Conservation (phyloP, 768 basidiomycete species). For the Phylloporus sp. region DNA sequence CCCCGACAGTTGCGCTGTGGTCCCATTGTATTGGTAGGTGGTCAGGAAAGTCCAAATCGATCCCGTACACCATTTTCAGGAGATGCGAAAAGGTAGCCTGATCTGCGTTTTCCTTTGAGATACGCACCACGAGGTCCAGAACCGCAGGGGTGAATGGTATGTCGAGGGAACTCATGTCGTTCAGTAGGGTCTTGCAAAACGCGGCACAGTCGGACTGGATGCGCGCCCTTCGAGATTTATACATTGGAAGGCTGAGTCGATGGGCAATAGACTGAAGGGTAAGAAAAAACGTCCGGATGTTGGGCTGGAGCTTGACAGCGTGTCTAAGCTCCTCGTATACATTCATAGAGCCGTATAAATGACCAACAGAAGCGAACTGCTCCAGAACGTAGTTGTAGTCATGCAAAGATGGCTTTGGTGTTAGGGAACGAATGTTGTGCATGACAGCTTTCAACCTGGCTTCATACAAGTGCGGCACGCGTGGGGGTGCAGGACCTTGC, state of each 20-base stretch:
- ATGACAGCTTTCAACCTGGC: conserved; percentile 62
- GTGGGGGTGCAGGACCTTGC: conserved; percentile 33
- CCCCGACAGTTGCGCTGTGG: conserved; percentile 1
- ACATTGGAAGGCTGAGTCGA: conserved; percentile 57
- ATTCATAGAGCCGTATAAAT: conserved; percentile 52
- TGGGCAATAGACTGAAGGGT: conserved; percentile 68
- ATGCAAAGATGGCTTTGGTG: conserved; percentile 41
- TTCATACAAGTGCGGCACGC: conserved; percentile 54
- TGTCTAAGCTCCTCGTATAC: conserved; percentile 56
- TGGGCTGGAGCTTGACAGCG: conserved; percentile 40
- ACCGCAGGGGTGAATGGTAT: conserved; percentile 53
- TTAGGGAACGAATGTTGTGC: conserved; percentile 56
- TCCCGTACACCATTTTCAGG: conserved; percentile 65
- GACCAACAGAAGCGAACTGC: conserved; percentile 74
- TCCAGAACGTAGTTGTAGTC: conserved; percentile 75
- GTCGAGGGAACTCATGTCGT: conserved; percentile 48
- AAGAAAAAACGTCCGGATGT: conserved; percentile 53
- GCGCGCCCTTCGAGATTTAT: conserved; percentile 30
- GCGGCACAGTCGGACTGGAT: conserved; percentile 41
- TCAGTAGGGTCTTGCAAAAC: conserved; percentile 47
- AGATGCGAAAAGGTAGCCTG: conserved; percentile 51
- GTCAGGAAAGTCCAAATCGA: conserved; percentile 75
- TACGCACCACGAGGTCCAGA: conserved; percentile 62
- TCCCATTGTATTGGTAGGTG: conserved; percentile 39
- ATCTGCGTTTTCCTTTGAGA: conserved; percentile 61